These are phyloP conservation scores for Cladosporium cucumerinum DNA, from an alignment of 2,329 filamentous ascomycete species.

Conservation along the genomic window DNA sequence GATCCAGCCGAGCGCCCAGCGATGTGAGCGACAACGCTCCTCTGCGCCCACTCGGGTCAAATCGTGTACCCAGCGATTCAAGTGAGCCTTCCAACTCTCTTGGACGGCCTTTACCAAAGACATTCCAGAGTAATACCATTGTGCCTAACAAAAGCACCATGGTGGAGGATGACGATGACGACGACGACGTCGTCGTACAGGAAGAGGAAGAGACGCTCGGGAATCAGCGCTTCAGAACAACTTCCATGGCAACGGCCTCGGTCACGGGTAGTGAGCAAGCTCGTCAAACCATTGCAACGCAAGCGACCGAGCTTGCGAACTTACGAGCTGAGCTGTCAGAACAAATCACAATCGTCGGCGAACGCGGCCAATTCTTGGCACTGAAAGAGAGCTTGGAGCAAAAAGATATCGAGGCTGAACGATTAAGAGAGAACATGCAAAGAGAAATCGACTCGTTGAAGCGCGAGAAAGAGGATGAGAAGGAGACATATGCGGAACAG, in stretches of 20 bases:
- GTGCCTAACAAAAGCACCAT: constrained; percentile 97
- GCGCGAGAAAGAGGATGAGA: constrained; percentile 33
- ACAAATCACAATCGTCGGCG: constrained; percentile 19
- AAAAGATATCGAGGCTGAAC: constrained; percentile 46
- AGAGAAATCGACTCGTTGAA: constrained; percentile 73
- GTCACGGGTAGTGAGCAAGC: constrained; percentile 47
- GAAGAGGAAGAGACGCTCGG: constrained; percentile 33
- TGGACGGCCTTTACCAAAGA: constrained; percentile 77
- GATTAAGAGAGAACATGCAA: constrained; percentile 74
- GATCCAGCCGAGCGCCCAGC: constrained; percentile 29
- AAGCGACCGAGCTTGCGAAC: constrained; percentile 67
- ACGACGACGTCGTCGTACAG: constrained; percentile 44
- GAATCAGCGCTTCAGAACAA: constrained; percentile 7
- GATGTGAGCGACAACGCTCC: constrained; percentile 3
- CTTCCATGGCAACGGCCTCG: constrained; percentile 9
- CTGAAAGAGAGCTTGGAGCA: constrained; percentile 65
- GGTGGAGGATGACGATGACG: constrained; percentile 80
- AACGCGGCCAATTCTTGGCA: constrained; percentile 28
- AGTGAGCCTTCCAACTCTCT: constrained; percentile 36
- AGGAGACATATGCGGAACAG: constrained; percentile 26
- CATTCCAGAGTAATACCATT: constrained; percentile 92
- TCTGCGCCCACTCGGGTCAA: constrained; percentile 2
- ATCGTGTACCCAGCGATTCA: constrained; percentile 37
- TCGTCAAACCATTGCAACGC: constrained; percentile 69
- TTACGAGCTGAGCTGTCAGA: constrained; percentile 3